These are phyloP conservation scores for Agastache rugosa DNA, from an alignment of 257 asterid species.

Conservation along the genomic window DNA sequence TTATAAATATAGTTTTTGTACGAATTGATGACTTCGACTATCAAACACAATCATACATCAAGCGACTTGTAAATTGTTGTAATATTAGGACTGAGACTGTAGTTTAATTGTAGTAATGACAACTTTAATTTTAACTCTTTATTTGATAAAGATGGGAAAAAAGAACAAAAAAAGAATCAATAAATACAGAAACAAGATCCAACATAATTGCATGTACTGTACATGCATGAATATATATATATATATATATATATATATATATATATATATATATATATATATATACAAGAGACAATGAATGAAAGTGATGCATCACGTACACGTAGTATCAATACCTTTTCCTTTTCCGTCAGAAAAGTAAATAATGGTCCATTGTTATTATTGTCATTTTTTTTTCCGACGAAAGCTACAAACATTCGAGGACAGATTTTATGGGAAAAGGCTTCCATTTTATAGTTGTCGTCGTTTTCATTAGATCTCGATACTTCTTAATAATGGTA, in stretches of 20 bases:
- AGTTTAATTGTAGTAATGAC: no score
- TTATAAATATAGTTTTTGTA: no score
- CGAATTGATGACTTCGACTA: no score
- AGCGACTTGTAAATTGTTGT: no score
- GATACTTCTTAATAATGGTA: neutral
- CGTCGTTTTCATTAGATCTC: slow-evolving; percentile 6
- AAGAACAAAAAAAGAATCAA: slow-evolving; percentile 15
- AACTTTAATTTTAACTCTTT: no score
- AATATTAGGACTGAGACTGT: no score
- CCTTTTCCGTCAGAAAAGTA: slow-evolving; percentile 24
- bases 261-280: neutral
- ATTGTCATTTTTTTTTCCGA: neutral
- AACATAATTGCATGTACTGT: neutral
- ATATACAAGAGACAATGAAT: slow-evolving; percentile 10
- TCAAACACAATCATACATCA: no score
- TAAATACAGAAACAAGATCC: slow-evolving; percentile 21
- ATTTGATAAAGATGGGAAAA: neutral
- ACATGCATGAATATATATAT: slow-evolving; percentile 31
- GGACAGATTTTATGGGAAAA: slow-evolving; percentile 20
- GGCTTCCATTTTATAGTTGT: slow-evolving; percentile 3
- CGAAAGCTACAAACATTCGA: slow-evolving; percentile 34
- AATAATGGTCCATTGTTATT: slow-evolving; percentile 40
- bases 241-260: neutral
- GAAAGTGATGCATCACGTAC: slow-evolving; percentile 46
- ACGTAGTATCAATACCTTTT: slow-evolving; percentile 34